These are phyloP conservation scores for Fusarium equiseti DNA, from an alignment of 2,329 filamentous ascomycete species.

Conservation along the genomic window DNA sequence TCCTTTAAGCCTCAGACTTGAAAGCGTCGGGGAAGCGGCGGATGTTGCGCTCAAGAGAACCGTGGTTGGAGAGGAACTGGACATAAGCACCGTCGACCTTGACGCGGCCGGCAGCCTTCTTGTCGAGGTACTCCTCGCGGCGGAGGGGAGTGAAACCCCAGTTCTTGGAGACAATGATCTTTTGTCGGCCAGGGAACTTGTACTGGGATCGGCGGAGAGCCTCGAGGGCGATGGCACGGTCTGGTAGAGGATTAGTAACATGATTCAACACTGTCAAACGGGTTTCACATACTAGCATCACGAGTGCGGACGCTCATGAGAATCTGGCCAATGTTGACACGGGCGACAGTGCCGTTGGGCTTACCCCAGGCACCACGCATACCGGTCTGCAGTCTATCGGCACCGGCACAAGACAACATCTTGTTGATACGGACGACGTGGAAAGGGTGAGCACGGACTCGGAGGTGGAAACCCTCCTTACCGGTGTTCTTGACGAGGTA, in stretches of 20 bases:
- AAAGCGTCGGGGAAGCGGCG: slow-evolving; percentile 96
- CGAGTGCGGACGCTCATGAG: slow-evolving; percentile 96
- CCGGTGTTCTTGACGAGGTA: slow-evolving; percentile 80
- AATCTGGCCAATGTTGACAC: slow-evolving; percentile 99
- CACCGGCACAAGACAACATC: slow-evolving; percentile 99
- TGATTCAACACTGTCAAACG: slow-evolving; percentile 21
- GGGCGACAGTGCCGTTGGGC: slow-evolving; percentile 98
- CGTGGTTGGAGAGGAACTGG: slow-evolving; percentile 97
- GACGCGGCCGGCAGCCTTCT: slow-evolving; percentile 92
- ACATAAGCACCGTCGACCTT: slow-evolving; percentile 99
- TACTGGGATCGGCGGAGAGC: slow-evolving; percentile 99
- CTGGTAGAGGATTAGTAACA: slow-evolving; percentile 57
- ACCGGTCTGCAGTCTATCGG: slow-evolving; percentile 99
- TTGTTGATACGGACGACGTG: slow-evolving; percentile 99
- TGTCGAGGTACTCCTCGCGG: slow-evolving; percentile 96
- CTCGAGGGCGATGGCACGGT: slow-evolving; percentile 95
- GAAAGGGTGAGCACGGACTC: slow-evolving; percentile 94
- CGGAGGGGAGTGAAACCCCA: slow-evolving; percentile 99
- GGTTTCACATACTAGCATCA: slow-evolving; percentile 78
- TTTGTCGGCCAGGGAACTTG: slow-evolving; percentile 99
- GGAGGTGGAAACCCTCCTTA: slow-evolving; percentile 81
- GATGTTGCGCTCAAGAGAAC: slow-evolving; percentile 86
- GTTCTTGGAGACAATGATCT: slow-evolving; percentile 99
- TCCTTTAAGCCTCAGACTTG: slow-evolving; percentile 67
- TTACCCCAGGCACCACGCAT: slow-evolving; percentile 99